A percentile compares a stretch with the other conserved stretches of the same genome.
These are phyloP conservation scores for Chytridiales sp. DNA, from an alignment of 371 early-diverging fungal species.

Conservation along the genomic window DNA sequence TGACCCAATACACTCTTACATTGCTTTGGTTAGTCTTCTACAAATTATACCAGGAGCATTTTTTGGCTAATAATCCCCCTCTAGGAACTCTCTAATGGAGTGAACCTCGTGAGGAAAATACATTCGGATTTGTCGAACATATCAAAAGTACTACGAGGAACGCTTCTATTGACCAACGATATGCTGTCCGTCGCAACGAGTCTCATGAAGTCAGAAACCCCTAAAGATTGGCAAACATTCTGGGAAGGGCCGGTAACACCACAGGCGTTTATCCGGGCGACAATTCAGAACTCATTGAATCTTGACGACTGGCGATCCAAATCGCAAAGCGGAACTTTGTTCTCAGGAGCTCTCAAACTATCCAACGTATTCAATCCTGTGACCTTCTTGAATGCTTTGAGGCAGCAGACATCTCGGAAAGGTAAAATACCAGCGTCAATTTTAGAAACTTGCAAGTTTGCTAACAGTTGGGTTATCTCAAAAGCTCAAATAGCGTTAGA, in stretches of 20 bases:
- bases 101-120: constrained; percentile 40
- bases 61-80: neutral
- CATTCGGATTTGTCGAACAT: constrained; percentile 42
- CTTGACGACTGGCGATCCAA: constrained; percentile 32
- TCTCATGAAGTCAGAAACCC: constrained; percentile 41
- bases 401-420: constrained; percentile 51
- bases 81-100: constrained; percentile 40
- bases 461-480: neutral
- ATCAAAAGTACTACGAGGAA: constrained; percentile 45
- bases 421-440: constrained; percentile 23
- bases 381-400: constrained; percentile 50
- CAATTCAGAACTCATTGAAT: constrained; percentile 28
- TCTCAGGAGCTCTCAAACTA: constrained; percentile 35
- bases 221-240: constrained; percentile 36
- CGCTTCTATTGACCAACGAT: constrained; percentile 39
- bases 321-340: constrained; percentile 22
- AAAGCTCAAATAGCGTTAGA: constrained; percentile 49
- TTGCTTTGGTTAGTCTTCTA: constrained; percentile 31
- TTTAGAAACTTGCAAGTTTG: neutral
- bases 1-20: constrained; percentile 42
- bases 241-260: constrained; percentile 50
- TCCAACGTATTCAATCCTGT: constrained; percentile 41
- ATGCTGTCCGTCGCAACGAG: constrained; percentile 28
- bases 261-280: constrained; percentile 33
- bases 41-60: neutral